These are phyloP conservation scores for Talaromyces proteolyticus DNA, from an alignment of 495 filamentous ascomycete genomes.

Conservation along the genomic window DNA sequence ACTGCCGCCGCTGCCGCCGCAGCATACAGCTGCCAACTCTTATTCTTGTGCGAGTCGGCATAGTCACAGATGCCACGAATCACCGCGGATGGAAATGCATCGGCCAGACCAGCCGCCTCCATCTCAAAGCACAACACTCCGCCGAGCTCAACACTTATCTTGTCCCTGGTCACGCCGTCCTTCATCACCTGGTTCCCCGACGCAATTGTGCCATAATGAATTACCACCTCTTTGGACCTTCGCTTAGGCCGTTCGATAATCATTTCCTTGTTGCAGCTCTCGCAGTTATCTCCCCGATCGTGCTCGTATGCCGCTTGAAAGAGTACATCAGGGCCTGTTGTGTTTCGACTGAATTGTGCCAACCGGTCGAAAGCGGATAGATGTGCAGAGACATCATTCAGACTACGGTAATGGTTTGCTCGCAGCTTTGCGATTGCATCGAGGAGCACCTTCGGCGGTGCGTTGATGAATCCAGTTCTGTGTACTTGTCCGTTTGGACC, in stretches of 20 bases:
- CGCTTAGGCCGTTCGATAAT: conserved; percentile 3
- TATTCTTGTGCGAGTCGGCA: conserved; percentile 18
- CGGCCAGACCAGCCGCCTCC: conserved; percentile 26
- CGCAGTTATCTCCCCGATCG: conserved; percentile 8
- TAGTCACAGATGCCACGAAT: conserved; percentile 19
- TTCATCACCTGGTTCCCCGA: conserved; percentile 20
- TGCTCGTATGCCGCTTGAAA: conserved; percentile 14
- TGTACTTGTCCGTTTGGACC: conserved; percentile 4
- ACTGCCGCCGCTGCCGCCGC: conserved; percentile 15
- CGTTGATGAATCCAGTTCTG: conserved; percentile 15
- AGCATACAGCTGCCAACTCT: conserved; percentile 17
- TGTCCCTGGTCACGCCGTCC: conserved; percentile 10
- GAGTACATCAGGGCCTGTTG: conserved; percentile 9
- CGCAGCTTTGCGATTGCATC: conserved; percentile 11
- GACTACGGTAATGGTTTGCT: conserved; percentile 2
- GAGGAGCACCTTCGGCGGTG: conserved; percentile 12
- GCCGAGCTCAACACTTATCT: conserved; percentile 7
- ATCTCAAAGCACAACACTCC: conserved; percentile 18
- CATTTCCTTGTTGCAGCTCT: conserved; percentile 6
- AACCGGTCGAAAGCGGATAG: conserved; percentile 6
- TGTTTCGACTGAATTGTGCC: conserved; percentile 7
- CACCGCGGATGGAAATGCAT: conserved; percentile 12
- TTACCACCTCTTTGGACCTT: neutral
- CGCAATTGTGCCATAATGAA: conserved; percentile 22
- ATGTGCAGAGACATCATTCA: conserved; percentile 2